Evolutionary conservation across 441 rosid species (phyloP).

Genomic region (Populus tomentosa): DNA sequence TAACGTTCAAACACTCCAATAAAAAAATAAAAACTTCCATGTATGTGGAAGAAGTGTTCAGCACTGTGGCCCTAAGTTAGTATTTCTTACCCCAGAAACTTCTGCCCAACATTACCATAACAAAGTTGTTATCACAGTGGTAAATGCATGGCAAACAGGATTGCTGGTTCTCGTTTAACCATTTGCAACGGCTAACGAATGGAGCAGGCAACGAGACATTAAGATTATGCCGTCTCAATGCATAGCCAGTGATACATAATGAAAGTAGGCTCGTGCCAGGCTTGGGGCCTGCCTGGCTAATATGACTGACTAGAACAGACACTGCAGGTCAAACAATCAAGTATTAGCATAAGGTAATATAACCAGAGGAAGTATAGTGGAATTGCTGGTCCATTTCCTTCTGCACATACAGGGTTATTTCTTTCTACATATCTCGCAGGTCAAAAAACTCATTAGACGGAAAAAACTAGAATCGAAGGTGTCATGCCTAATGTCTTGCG

Average conservation of each 20-base stretch:
- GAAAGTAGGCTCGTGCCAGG: background rate
- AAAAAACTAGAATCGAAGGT: background rate
- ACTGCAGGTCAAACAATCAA: slow-evolving; percentile 1
- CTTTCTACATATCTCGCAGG: background rate
- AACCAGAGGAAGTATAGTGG: background rate
- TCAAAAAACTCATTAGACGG: no score
- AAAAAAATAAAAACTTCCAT: slow-evolving; percentile 13
- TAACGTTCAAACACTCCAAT: background rate
- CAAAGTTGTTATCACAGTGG: background rate
- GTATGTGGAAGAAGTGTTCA: background rate
- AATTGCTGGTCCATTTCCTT: background rate
- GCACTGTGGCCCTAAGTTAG: no score
- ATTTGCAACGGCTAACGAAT: background rate
- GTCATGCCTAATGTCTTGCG: background rate
- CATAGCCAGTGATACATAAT: background rate
- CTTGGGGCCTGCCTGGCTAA: no score
- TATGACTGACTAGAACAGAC: background rate
- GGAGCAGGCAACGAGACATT: background rate
- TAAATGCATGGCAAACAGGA: background rate
- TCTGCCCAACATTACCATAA: no score
- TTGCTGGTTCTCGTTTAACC: background rate
- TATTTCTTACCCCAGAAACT: no score
- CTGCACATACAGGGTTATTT: background rate
- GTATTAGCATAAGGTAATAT: background rate
- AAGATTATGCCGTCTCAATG: background rate